phyloP scores from a whole-genome alignment of 164 flowering plant genomes.

The Paratinospora sagittata region DNA sequence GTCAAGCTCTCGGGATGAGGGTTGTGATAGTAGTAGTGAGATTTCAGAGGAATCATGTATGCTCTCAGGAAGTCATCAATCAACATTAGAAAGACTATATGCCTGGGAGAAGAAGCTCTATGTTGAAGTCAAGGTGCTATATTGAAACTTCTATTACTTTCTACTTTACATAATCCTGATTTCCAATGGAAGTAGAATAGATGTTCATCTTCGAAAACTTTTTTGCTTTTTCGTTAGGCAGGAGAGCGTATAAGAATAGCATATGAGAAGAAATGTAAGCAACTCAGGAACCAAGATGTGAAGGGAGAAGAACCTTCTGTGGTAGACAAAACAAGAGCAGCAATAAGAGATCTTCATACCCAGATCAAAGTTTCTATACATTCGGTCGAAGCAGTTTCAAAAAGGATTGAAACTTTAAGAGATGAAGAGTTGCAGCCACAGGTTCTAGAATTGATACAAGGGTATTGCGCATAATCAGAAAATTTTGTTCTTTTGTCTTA shows the following conservation, averaged over 20 bases:
- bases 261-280: conserved; percentile 80
- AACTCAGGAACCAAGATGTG: conserved; percentile 70
- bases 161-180: neutral
- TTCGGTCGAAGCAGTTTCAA: conserved; percentile 75
- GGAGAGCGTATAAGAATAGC: conserved; percentile 79
- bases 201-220: neutral
- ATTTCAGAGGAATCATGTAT: conserved; percentile 56
- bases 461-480: conserved; percentile 35
- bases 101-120: conserved; percentile 98
- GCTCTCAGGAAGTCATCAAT: conserved; percentile 51
- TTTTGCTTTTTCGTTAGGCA: conserved; percentile 35
- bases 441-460: conserved; percentile 75
- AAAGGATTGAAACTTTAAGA: conserved; percentile 76
- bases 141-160: neutral
- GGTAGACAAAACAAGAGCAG: conserved; percentile 67
- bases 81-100: conserved; percentile 76
- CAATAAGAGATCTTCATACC: conserved; percentile 78
- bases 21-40: conserved; percentile 60
- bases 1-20: conserved; percentile 53
- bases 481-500: neutral
- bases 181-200: neutral
- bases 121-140: conserved; percentile 84
- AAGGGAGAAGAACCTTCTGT: conserved; percentile 68
- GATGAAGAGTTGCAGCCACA: conserved; percentile 96
- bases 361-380: conserved; percentile 89